Evolutionary conservation across 352 stramenopile species (phyloP).

Genomic region (Phytopythium ostracodes): DNA sequence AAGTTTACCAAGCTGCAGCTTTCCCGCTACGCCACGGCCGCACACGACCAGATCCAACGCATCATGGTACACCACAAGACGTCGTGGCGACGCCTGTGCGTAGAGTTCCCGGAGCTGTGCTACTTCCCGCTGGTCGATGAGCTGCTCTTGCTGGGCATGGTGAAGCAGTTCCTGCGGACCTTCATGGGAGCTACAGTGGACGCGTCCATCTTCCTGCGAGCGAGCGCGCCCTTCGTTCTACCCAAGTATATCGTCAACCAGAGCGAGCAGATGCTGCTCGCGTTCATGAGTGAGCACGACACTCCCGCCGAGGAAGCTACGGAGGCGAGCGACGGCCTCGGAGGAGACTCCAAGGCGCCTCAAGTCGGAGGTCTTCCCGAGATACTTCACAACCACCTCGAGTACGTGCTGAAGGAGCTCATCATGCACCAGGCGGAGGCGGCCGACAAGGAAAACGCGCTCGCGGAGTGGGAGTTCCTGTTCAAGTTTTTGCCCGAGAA

Average conservation of each 20-base stretch:
- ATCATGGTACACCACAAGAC: slow-evolving; percentile 36
- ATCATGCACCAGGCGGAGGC: slow-evolving; percentile 60
- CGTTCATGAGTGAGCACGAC: slow-evolving; percentile 36
- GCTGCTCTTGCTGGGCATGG: slow-evolving; percentile 29
- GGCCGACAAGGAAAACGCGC: slow-evolving; percentile 39
- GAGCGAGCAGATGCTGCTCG: slow-evolving; percentile 48
- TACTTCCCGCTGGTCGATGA: slow-evolving; percentile 59
- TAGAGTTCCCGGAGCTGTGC: slow-evolving; percentile 47
- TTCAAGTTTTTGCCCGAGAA: slow-evolving; percentile 65
- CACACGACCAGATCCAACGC: slow-evolving; percentile 46
- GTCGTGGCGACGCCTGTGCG: slow-evolving; percentile 53
- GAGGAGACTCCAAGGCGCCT: slow-evolving; percentile 11
- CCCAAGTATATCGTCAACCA: slow-evolving; percentile 59
- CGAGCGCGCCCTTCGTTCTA: slow-evolving; percentile 50
- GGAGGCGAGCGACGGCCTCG: slow-evolving; percentile 16
- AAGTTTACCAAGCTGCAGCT: slow-evolving; percentile 25
- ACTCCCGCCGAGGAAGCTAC: slow-evolving; percentile 15
- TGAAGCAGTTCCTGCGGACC: slow-evolving; percentile 50
- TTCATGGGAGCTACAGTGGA: slow-evolving; percentile 48
- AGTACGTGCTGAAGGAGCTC: slow-evolving; percentile 57
- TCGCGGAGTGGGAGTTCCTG: slow-evolving; percentile 70
- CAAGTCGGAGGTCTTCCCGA: slow-evolving; percentile 27
- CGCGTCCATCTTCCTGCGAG: slow-evolving; percentile 33
- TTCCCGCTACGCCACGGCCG: slow-evolving; percentile 17
- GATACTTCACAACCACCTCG: slow-evolving; percentile 42